phyloP scores from a whole-genome alignment of 257 asterid species.

The Cordia subcordata region DNA sequence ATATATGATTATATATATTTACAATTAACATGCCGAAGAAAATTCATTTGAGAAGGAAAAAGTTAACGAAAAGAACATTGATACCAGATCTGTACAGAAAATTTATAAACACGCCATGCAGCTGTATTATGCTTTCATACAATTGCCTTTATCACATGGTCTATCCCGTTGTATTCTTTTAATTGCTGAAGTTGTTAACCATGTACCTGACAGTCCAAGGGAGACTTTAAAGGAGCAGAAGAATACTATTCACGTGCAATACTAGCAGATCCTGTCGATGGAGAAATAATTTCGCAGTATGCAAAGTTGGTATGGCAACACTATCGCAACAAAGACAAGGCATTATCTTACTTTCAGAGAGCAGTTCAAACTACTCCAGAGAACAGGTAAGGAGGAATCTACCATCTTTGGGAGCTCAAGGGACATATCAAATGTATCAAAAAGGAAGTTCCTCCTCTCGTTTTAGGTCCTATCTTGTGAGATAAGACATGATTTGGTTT shows the following conservation, averaged over 20 bases:
- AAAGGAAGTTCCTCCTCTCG: not conserved
- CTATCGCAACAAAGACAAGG: constrained; percentile 48
- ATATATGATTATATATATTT: too few species aligned
- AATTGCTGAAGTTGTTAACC: not conserved
- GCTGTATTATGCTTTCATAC: too few species aligned
- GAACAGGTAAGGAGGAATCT: constrained; percentile 45
- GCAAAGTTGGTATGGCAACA: constrained; percentile 74
- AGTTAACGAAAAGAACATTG: too few species aligned
- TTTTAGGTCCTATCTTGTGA: too few species aligned
- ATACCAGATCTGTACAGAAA: too few species aligned
- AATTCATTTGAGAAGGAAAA: too few species aligned
- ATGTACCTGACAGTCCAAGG: constrained; percentile 41
- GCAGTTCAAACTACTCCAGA: constrained; percentile 62
- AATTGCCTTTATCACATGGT: too few species aligned
- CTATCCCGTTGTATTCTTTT: too few species aligned
- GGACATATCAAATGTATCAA: not conserved
- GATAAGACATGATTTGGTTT: too few species aligned
- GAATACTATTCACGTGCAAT: constrained; percentile 61
- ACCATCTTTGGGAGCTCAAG: not conserved
- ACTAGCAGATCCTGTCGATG: constrained; percentile 56
- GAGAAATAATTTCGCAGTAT: constrained; percentile 46
- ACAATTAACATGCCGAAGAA: too few species aligned
- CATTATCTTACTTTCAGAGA: constrained; percentile 50
- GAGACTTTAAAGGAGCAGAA: constrained; percentile 71
- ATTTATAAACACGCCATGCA: too few species aligned